These are phyloP conservation scores for Puccinia triticina DNA, from an alignment of 1,284 basidiomycete species.

Conservation along the genomic window DNA sequence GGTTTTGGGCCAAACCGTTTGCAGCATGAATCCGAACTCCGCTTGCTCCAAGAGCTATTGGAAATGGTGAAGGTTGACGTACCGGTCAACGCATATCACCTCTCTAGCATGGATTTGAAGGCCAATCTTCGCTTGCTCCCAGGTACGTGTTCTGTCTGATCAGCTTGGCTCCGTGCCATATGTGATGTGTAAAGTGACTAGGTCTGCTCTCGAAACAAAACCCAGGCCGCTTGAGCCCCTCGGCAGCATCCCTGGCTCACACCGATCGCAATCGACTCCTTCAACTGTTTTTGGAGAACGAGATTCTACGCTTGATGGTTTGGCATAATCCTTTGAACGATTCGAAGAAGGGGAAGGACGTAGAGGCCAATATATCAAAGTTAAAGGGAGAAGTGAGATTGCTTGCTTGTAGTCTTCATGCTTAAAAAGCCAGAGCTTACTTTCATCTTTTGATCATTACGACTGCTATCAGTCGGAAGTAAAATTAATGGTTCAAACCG, in stretches of 20 bases:
- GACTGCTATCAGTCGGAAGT: slow-evolving; percentile 68
- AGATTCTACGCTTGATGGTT: slow-evolving; percentile 80
- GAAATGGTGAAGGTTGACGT: slow-evolving; percentile 38
- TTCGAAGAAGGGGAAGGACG: slow-evolving; percentile 69
- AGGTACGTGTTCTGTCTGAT: slow-evolving; percentile 25
- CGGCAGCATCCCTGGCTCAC: slow-evolving; percentile 62
- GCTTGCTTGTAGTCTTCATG: slow-evolving; percentile 11
- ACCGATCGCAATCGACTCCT: slow-evolving; percentile 73
- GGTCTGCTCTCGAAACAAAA: slow-evolving; percentile 21
- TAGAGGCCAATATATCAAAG: slow-evolving; percentile 67
- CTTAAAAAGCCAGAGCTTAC: slow-evolving; percentile 24
- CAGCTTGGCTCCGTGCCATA: slow-evolving; percentile 59
- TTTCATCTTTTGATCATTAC: slow-evolving; percentile 46
- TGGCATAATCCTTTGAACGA: slow-evolving; percentile 90
- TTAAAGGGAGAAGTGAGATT: slow-evolving; percentile 67
- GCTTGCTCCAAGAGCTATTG: slow-evolving; percentile 44
- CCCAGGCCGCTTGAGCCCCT: slow-evolving; percentile 53
- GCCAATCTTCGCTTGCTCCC: slow-evolving; percentile 25
- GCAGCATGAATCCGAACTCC: slow-evolving; percentile 45
- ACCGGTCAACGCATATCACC: slow-evolving; percentile 46
- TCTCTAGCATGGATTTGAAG: slow-evolving; percentile 31
- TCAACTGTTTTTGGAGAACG: slow-evolving; percentile 82
- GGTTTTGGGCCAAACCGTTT: slow-evolving; percentile 36
- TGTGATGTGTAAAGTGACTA: slow-evolving; percentile 68
- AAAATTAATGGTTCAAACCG: slow-evolving; percentile 70